Percentiles rank a stretch among this genome's conserved stretches.
These are phyloP conservation scores for Malassezia nana DNA, from an alignment of 1,284 basidiomycete species.

Conservation along the genomic window DNA sequence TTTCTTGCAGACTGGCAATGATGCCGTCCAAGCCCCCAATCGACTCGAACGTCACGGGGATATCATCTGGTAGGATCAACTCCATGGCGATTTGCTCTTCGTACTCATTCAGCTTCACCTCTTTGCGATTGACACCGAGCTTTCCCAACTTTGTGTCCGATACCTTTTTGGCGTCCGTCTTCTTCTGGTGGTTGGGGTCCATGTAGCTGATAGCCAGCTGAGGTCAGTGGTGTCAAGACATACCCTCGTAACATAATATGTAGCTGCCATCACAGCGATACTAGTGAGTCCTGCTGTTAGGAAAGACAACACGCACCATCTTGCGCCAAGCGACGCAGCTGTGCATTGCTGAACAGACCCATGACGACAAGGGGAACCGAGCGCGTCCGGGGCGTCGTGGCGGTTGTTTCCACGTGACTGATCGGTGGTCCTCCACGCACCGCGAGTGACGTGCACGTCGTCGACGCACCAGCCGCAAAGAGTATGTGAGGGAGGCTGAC, in stretches of 20 bases:
- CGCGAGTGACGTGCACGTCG: constrained; percentile 3
- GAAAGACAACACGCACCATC: not conserved
- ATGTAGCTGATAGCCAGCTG: constrained; percentile 47
- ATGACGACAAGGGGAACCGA: not conserved
- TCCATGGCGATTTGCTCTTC: constrained; percentile 54
- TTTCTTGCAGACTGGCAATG: constrained; percentile 80
- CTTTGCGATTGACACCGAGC: constrained; percentile 34
- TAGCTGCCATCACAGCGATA: constrained; percentile 4
- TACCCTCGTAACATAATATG: not conserved
- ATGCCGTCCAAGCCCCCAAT: constrained; percentile 94
- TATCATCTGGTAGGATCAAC: constrained; percentile 52
- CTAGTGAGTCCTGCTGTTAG: not conserved
- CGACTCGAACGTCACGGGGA: constrained; percentile 53
- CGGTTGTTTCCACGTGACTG: constrained; percentile 14
- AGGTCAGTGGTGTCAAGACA: not conserved
- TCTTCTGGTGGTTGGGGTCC: constrained; percentile 48
- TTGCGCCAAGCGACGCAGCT: not conserved
- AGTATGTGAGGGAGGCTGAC: constrained; percentile 11
- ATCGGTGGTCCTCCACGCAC: constrained; percentile 3
- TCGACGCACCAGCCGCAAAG: constrained; percentile 7
- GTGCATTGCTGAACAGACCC: not conserved
- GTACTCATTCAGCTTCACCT: constrained; percentile 41
- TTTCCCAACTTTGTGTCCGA: constrained; percentile 40
- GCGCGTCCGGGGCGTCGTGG: not conserved
- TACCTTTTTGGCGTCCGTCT: constrained; percentile 42